phyloP scores from a whole-genome alignment of 305 asterid species.

The Withania somnifera region DNA sequence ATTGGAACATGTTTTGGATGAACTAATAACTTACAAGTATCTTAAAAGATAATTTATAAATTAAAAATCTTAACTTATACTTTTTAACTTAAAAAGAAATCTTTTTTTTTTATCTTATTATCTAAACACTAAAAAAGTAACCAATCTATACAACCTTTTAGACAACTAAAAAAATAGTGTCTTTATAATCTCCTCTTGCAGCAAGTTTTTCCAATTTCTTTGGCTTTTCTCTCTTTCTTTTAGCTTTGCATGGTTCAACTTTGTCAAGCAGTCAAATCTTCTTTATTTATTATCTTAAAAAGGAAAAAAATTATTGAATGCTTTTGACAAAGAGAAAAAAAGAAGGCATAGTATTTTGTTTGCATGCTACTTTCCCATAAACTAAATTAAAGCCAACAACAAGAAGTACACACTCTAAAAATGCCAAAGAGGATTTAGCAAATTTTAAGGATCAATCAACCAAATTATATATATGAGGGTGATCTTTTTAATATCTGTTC shows the following conservation, averaged over 20 bases:
- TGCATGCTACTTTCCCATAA: not conserved
- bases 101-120: no score
- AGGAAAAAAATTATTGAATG: not conserved
- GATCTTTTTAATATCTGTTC: not conserved
- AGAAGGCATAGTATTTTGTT: not conserved
- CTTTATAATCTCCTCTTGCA: not conserved
- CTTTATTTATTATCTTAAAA: not conserved
- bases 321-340: not conserved
- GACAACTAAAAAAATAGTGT: no score
- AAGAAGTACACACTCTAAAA: not conserved
- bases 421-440: not conserved
- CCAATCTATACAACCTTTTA: no score
- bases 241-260: not conserved
- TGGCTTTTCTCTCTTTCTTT: not conserved
- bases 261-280: not conserved
- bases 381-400: not conserved
- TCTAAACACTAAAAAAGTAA: no score
- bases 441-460: not conserved
- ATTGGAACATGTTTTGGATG: no score
- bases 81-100: no score
- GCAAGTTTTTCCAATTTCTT: not conserved
- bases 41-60: no score
- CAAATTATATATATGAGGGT: not conserved
- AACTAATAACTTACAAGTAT: no score
- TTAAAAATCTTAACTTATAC: no score